Conservation (phyloP, 768 basidiomycete species). For the Gloeophyllum trabeum region DNA sequence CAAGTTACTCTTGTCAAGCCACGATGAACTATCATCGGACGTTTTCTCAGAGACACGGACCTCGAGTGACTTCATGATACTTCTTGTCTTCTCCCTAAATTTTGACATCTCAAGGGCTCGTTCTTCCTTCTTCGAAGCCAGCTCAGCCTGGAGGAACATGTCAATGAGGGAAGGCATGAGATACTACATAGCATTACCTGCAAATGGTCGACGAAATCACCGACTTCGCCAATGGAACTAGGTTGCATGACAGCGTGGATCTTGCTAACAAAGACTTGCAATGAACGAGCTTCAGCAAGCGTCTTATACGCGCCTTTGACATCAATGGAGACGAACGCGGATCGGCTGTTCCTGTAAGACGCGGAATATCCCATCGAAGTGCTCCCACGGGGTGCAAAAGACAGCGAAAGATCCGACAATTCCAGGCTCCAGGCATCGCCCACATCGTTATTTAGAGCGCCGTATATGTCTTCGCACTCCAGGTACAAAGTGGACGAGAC, state of each 20-base stretch:
- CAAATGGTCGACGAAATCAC: constrained; percentile 79
- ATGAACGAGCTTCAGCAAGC: constrained; percentile 15
- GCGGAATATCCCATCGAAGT: constrained; percentile 21
- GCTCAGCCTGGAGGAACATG: constrained; percentile 45
- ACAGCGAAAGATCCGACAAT: constrained; percentile 71
- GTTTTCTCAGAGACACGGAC: constrained; percentile 35
- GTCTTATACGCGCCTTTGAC: constrained; percentile 25
- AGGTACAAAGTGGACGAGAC: constrained; percentile 61
- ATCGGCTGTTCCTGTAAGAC: constrained; percentile 51
- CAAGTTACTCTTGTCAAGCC: constrained; percentile 46
- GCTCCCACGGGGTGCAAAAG: constrained; percentile 54
- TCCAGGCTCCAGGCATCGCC: constrained; percentile 55
- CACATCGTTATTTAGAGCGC: constrained; percentile 37
- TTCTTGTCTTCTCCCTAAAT: constrained; percentile 74
- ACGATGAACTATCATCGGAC: constrained; percentile 23
- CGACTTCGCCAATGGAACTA: constrained; percentile 82
- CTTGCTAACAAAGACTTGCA: constrained; percentile 54
- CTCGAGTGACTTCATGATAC: constrained; percentile 67
- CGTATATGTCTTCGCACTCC: constrained; percentile 66
- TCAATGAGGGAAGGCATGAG: constrained; percentile 4
- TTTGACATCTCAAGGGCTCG: constrained; percentile 69
- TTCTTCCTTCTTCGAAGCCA: constrained; percentile 61
- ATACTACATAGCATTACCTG: constrained; percentile 35
- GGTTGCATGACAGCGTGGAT: constrained; percentile 93
- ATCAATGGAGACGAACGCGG: constrained; percentile 81